These are phyloP conservation scores for Epipyxis sp. DNA, from an alignment of 108 stramenopile genomes.

Conservation along the genomic window DNA sequence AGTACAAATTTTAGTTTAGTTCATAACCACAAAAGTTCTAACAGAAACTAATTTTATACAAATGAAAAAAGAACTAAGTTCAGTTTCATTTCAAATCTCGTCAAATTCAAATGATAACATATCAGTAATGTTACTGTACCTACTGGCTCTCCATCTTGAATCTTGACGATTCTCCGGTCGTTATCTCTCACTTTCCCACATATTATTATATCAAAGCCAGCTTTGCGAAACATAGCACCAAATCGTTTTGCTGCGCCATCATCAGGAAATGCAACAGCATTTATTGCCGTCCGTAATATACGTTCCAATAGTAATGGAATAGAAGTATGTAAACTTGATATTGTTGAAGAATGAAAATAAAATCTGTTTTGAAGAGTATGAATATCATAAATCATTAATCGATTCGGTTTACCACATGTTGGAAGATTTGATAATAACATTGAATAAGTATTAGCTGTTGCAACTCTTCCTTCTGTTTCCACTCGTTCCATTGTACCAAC, in stretches of 20 bases:
- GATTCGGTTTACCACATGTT: slow-evolving; percentile 69
- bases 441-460: slow-evolving; percentile 79
- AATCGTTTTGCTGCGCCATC: slow-evolving; percentile 88
- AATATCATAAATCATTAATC: slow-evolving; percentile 79
- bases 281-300: background rate
- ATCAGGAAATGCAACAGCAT: slow-evolving; percentile 73
- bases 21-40: background rate
- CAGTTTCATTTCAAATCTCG: no score
- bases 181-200: slow-evolving; percentile 49
- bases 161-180: slow-evolving; percentile 47
- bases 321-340: slow-evolving; percentile 73
- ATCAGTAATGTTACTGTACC: background rate
- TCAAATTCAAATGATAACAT: background rate
- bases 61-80: no score
- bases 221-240: slow-evolving; percentile 62
- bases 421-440: slow-evolving; percentile 78
- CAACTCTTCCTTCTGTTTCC: slow-evolving; percentile 69
- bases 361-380: slow-evolving; percentile 81
- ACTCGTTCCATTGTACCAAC: slow-evolving; percentile 82
- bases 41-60: background rate
- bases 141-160: slow-evolving; percentile 51
- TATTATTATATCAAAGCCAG: slow-evolving; percentile 64
- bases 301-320: slow-evolving; percentile 67
- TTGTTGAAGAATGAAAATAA: slow-evolving; percentile 66
- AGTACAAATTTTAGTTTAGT: no score